phyloP scores from a whole-genome alignment of 2,329 filamentous ascomycete genomes.

The Ceratocystis variospora region DNA sequence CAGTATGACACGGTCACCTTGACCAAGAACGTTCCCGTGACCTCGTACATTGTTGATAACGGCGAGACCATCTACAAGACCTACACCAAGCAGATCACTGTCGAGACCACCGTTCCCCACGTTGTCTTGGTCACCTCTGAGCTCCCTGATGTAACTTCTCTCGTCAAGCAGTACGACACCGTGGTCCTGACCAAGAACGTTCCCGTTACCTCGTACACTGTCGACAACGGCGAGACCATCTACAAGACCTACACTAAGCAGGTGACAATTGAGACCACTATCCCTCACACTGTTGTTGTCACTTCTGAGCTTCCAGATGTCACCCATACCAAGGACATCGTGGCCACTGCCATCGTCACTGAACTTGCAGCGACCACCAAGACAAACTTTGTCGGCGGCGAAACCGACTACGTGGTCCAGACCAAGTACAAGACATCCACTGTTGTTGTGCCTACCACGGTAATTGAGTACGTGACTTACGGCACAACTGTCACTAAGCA shows the following conservation, averaged over 20 bases:
- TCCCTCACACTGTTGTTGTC: conserved; percentile 1
- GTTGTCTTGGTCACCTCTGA: conserved; percentile 9
- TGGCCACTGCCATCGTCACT: conserved; percentile 7
- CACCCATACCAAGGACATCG: not conserved
- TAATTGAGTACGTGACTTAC: conserved; percentile 3
- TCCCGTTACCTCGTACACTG: conserved; percentile 1
- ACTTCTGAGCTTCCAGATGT: conserved; percentile 4
- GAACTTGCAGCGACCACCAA: not conserved
- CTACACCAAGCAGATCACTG: conserved; percentile 4
- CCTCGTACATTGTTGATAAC: conserved; percentile 3
- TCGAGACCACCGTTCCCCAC: conserved; percentile 5
- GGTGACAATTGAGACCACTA: not conserved
- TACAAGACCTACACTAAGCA: conserved; percentile 5
- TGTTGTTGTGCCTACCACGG: conserved; percentile 2
- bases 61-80: conserved; percentile 15
- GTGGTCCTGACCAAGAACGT: conserved; percentile 10
- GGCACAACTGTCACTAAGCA: conserved; percentile 12
- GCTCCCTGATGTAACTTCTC: conserved; percentile 2
- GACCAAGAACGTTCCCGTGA: conserved; percentile 5
- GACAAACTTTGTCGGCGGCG: conserved; percentile 2
- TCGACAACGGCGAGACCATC: conserved; percentile 6
- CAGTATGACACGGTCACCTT: not conserved
- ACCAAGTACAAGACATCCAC: not conserved
- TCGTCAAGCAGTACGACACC: conserved; percentile 5
- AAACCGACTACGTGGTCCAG: conserved; percentile 1